phyloP scores from a whole-genome alignment of 805 yeast genomes.

The Alloascoidea africana region DNA sequence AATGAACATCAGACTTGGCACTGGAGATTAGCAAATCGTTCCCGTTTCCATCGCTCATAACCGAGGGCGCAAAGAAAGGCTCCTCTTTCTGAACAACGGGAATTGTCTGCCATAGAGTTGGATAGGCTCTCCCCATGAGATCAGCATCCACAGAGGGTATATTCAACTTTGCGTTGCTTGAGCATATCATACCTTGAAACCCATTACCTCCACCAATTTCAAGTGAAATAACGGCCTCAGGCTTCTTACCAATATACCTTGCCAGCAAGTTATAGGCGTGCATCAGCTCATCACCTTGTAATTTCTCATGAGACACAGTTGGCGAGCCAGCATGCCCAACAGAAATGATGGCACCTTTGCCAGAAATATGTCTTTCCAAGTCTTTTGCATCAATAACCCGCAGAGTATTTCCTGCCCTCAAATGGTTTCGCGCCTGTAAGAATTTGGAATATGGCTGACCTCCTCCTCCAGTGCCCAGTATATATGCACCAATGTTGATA shows the following conservation, averaged over 20 bases:
- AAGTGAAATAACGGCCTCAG: conserved; percentile 4
- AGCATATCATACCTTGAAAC: conserved; percentile 9
- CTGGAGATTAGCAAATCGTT: conserved; percentile 19
- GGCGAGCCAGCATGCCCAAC: conserved; percentile 31
- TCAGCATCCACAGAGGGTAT: conserved; percentile 20
- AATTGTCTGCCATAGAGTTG: conserved; percentile 25
- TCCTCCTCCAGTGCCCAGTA: conserved; percentile 37
- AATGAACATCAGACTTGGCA: conserved; percentile 17
- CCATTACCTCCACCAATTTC: conserved; percentile 20
- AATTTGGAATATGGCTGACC: conserved; percentile 29
- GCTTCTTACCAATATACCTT: background rate
- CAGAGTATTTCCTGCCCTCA: conserved; percentile 20
- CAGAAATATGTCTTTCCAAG: conserved; percentile 11
- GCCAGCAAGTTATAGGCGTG: conserved; percentile 14
- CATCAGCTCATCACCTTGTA: conserved; percentile 23
- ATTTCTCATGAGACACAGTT: conserved; percentile 18
- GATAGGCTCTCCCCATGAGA: conserved; percentile 34
- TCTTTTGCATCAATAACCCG: conserved; percentile 21
- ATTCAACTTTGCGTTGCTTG: conserved; percentile 8
- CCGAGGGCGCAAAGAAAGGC: too few relatives aligned
- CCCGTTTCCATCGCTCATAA: conserved; percentile 23
- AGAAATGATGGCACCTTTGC: conserved; percentile 15
- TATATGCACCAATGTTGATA: conserved; percentile 28
- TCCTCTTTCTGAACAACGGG: too few relatives aligned
- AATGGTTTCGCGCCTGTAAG: conserved; percentile 19